These are phyloP conservation scores for Insectozyma bohioensis DNA, from an alignment of 1,139 yeast species.

Conservation along the genomic window DNA sequence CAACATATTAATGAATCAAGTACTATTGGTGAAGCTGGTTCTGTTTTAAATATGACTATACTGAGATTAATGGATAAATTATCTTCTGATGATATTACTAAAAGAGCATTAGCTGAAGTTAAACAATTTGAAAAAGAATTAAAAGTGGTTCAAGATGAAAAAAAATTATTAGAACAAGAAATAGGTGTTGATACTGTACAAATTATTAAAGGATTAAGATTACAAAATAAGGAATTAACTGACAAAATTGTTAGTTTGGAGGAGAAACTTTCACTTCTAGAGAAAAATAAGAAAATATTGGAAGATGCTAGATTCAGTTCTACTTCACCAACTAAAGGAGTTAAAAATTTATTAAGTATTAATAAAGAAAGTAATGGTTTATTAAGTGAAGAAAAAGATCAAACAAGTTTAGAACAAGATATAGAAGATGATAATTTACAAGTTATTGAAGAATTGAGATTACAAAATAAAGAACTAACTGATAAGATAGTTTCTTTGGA, in stretches of 20 bases:
- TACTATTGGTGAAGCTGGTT: constrained; percentile 23
- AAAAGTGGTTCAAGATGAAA: constrained; percentile 24
- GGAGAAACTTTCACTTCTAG: constrained; percentile 25
- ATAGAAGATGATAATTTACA: constrained; percentile 19
- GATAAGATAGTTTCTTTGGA: constrained; percentile 21
- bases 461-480: constrained; percentile 18
- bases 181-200: constrained; percentile 19
- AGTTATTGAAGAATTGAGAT: constrained; percentile 12
- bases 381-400: constrained; percentile 28
- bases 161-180: constrained; percentile 22
- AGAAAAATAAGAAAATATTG: constrained; percentile 9
- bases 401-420: constrained; percentile 23
- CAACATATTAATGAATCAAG: constrained; percentile 30
- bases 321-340: background rate
- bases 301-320: constrained; percentile 6
- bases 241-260: constrained; percentile 21
- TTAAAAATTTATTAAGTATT: no score
- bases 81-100: constrained; percentile 34
- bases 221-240: constrained; percentile 18
- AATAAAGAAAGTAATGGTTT: no score
- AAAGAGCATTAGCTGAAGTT: constrained; percentile 34
- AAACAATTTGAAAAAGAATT: constrained; percentile 24
- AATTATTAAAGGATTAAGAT: constrained; percentile 12
- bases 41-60: constrained; percentile 31
- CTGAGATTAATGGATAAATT: constrained; percentile 37